Evolutionary conservation across 345 rosid genomes (phyloP), one percentile per base, ranked within the genome.

Genomic region (Turnera subulata): DNA sequence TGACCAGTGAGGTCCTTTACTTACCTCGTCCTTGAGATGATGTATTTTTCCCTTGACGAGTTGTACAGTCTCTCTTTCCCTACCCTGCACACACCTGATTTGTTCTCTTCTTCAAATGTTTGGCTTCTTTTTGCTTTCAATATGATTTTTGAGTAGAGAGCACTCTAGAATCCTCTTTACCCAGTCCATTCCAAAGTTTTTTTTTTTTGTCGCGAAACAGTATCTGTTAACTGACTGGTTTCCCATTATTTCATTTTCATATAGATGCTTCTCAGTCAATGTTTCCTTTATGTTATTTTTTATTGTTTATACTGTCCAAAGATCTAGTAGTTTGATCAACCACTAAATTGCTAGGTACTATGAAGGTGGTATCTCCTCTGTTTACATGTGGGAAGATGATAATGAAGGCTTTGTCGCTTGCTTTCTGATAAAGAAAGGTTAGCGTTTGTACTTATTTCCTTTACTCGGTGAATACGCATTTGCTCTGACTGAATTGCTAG

Each of bases 1-100:
- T 89, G 98, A 92, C 89, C 98, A 92, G 98, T 92, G 94, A 92
- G 98, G 88, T 85, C 86, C 96, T 83, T 89, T 66, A 50, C 90
- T 80, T 84, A 67, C 81, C 86, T 86, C 77, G 78, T 82, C 75
- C 60, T 78, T 69, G 66, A 71, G 40, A 55, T 13, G 2, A 1
- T 42, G 46, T 21, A 12, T 19, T 22, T 63, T 51, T 35, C 37
- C 53, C 19, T 42, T 42, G n/a, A 11, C 12, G 14, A 11, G 45
- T 13, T 42, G 7, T 42, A 15, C 45, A 6, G 45, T 4, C 12
- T 42, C 12, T 42, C 5, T 42, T 13, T 11, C 45, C 4, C 45
- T 11, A 37, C 45, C 2, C 2, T 11, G 45, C 45, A 40, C n/a
- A 4, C n/a, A 40, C n/a, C n/a, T 40, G 15, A 26, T 12, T 14